A percentile compares a stretch with the other conserved stretches of the same genome.
Evolutionary conservation across 163 green algal genomes (phyloP).

Genomic region (Chlorella variabilis): DNA sequence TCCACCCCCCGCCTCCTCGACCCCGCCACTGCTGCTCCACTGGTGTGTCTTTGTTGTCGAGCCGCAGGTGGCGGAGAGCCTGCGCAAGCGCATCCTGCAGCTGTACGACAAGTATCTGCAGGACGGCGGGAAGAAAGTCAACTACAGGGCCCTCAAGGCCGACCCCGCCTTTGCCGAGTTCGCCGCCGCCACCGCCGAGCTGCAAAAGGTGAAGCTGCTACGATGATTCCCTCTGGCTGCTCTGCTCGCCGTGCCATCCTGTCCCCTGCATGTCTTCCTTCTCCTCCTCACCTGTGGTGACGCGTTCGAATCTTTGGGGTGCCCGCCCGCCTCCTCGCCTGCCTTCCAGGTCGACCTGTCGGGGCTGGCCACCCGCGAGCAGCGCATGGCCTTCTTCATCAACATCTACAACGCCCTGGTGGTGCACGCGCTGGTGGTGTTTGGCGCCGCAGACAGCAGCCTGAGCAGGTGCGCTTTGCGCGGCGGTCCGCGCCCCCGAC

Average conservation of each 20-base stretch:
- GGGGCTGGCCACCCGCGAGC: slow-evolving; percentile 55
- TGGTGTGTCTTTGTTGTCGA: no score
- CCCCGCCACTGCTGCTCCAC: no score
- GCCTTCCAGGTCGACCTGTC: slow-evolving; percentile 73
- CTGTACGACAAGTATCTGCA: slow-evolving; percentile 85
- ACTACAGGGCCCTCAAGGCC: slow-evolving; percentile 65
- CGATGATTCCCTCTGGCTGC: no score
- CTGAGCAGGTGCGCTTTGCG: slow-evolving; percentile 1
- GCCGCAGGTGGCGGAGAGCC: slow-evolving; percentile 66
- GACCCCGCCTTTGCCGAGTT: slow-evolving; percentile 78
- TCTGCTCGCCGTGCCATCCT: no score
- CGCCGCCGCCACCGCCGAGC: slow-evolving; percentile 79
- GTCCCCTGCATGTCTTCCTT: no score
- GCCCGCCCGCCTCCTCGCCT: background rate
- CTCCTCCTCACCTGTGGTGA: no score
- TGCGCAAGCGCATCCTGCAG: slow-evolving; percentile 73
- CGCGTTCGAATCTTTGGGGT: no score
- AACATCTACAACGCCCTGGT: slow-evolving; percentile 97
- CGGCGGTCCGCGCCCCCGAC: no score
- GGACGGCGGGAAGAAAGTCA: slow-evolving; percentile 70
- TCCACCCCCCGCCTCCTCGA: no score
- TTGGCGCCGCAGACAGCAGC: slow-evolving; percentile 58
- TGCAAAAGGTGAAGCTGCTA: slow-evolving; percentile 78
- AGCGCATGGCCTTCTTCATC: slow-evolving; percentile 92
- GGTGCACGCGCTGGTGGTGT: slow-evolving; percentile 81